Evolutionary conservation across 306 rosid genomes (phyloP).

Genomic region (Rosa lucieae): DNA sequence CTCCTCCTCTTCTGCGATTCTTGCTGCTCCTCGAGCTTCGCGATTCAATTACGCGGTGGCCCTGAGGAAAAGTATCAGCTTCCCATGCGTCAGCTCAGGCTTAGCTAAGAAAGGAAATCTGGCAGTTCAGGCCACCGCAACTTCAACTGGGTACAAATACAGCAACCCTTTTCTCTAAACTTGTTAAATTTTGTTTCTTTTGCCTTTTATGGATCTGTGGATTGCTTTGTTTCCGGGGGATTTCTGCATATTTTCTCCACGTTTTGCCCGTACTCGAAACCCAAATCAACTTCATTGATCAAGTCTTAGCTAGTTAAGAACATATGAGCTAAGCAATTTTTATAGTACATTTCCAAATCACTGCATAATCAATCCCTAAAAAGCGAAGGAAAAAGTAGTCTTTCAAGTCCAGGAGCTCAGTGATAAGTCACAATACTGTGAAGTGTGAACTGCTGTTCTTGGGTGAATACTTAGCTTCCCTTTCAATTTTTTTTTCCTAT

Average conservation of each 20-base stretch:
- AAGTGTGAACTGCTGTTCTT: background rate
- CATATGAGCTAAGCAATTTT: background rate
- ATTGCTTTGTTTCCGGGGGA: background rate
- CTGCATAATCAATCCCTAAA: background rate
- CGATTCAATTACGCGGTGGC: conserved; percentile 27
- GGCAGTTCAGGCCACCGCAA: conserved; percentile 34
- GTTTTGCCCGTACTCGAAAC: background rate
- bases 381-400: background rate
- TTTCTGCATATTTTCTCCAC: background rate
- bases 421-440: background rate
- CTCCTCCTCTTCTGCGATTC: conserved; percentile 18
- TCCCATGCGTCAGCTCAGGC: conserved; percentile 26
- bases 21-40: conserved; percentile 14
- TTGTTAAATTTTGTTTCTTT: background rate
- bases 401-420: background rate
- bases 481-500: background rate
- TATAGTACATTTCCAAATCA: background rate
- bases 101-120: conserved; percentile 25
- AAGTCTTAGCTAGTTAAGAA: background rate
- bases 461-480: background rate
- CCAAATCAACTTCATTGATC: background rate
- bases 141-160: conserved; percentile 46
- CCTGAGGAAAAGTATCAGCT: conserved; percentile 19
- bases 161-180: conserved; percentile 18
- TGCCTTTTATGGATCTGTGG: background rate